phyloP scores from a whole-genome alignment of 2,329 filamentous ascomycete genomes.

The Pseudocercospora eumusae region DNA sequence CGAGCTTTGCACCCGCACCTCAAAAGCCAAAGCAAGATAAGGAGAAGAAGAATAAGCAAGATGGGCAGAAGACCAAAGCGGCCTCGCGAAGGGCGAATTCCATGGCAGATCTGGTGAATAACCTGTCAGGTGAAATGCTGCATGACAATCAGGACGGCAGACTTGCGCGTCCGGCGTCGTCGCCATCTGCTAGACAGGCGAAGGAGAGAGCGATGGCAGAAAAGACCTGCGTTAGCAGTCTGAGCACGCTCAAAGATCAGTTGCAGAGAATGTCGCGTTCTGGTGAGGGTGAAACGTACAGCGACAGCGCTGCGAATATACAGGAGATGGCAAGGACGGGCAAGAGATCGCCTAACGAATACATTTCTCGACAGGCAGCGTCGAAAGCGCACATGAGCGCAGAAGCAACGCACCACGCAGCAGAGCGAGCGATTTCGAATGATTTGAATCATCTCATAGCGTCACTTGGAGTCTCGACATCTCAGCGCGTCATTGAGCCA shows the following conservation, averaged over 20 bases:
- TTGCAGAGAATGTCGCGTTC: neutral
- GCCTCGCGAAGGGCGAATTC: neutral
- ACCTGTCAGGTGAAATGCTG: neutral
- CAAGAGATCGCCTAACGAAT: no score
- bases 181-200: neutral
- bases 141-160: neutral
- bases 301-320: neutral
- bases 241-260: neutral
- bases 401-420: neutral
- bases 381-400: neutral
- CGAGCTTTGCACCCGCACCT: neutral
- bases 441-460: neutral
- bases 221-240: slow-evolving; percentile 1
- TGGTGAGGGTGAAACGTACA: neutral
- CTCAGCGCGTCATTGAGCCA: neutral
- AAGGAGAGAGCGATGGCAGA: neutral
- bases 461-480: neutral
- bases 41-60: neutral
- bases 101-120: neutral
- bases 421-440: neutral
- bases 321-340: slow-evolving; percentile 1
- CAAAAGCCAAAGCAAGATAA: slow-evolving; percentile 5
- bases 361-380: neutral
- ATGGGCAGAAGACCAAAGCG: neutral
- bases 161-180: neutral